Base-by-base conservation (phyloP, 108 stramenopile genomes). In the Nitzschia sp. region DNA sequence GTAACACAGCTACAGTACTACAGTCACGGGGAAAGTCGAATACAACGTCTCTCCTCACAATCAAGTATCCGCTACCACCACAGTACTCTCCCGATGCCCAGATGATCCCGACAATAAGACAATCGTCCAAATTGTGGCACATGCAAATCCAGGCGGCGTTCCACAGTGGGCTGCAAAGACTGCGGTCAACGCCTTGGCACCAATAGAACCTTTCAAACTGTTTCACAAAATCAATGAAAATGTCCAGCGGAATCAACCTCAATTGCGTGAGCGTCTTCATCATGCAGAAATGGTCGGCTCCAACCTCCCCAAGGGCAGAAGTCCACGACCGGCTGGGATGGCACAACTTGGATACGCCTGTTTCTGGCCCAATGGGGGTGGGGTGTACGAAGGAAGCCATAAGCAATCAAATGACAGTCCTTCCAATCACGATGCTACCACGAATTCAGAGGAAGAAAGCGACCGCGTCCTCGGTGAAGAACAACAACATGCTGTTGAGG, bases 121-220 rank as follows among this genome's bases (percentile, higher is more conserved):
- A 36, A 54, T 82, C 53, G 82, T 86, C 77, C 63, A 61, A 66
- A 80, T 77, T 73, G 71, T 75, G 66, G 85, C 61, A 35, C 89
- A 79, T 79, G 87, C 47, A 31, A 67, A 41, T 71, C 77, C 79
- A 19, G 75, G 79, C 63, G 56, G 58, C 15, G 48, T 82, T 17
- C 80, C 72, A 23, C 33, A 57, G 34, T 76, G 83, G 90, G 92
- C 88, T n/a, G 74, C 80, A 53, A 87, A 81, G 58, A 86, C 89
- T 1, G 93, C 93, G 29, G 85, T 94, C 21, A 83, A 85, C 60
- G 85, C 85, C 1, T 63, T 90, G 45, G 90, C 87, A 35, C 88
- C 85, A 31, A 82, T 91, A 30, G 93, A 94, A 75, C 93, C 93
- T 44, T 94, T 90, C 80, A 94, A 91, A 73, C 60, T 94, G 28